Conservation (phyloP, 2,329 filamentous ascomycete species). For the Fusarium robinianum region DNA sequence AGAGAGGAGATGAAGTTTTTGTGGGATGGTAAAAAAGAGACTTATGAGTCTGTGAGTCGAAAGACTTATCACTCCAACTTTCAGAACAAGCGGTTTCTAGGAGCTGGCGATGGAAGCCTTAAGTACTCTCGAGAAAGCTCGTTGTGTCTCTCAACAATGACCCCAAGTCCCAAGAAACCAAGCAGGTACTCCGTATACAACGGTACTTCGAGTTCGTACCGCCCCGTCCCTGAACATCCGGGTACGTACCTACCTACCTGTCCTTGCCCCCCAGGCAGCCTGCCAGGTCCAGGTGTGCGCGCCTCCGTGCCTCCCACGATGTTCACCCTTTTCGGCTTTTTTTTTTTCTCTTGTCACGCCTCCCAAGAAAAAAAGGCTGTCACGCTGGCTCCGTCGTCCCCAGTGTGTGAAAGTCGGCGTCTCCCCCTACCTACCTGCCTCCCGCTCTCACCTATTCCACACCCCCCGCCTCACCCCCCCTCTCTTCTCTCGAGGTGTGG, state of each 20-base stretch:
- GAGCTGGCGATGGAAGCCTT: conserved; percentile 38
- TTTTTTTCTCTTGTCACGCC: conserved; percentile 30
- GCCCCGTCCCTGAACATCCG: conserved; percentile 8
- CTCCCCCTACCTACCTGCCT: conserved; percentile 26
- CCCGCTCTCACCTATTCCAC: conserved; percentile 29
- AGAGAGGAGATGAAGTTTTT: conserved; percentile 12
- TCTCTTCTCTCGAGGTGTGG: too few species aligned
- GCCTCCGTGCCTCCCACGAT: conserved; percentile 15
- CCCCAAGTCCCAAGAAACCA: too few species aligned
- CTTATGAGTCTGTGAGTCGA: conserved; percentile 23
- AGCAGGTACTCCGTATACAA: too few species aligned
- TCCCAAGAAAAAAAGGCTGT: conserved; percentile 30
- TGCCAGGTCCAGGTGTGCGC: too few species aligned
- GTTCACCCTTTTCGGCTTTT: conserved; percentile 24
- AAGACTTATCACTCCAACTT: conserved; percentile 31
- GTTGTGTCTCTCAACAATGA: conserved; percentile 32
- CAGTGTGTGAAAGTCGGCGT: too few species aligned
- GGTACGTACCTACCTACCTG: conserved; percentile 33
- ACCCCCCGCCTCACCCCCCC: too few species aligned
- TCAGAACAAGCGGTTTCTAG: conserved; percentile 13
- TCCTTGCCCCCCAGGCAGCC: neutral
- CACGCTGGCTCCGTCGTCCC: too few species aligned
- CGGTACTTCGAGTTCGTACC: conserved; percentile 34
- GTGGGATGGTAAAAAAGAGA: conserved; percentile 15
- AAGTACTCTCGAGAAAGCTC: conserved; percentile 30